Evolutionary conservation across 2,329 filamentous ascomycete species (phyloP), one percentile per base, ranked within the genome.

Genomic region (Bipolaris victoriae): DNA sequence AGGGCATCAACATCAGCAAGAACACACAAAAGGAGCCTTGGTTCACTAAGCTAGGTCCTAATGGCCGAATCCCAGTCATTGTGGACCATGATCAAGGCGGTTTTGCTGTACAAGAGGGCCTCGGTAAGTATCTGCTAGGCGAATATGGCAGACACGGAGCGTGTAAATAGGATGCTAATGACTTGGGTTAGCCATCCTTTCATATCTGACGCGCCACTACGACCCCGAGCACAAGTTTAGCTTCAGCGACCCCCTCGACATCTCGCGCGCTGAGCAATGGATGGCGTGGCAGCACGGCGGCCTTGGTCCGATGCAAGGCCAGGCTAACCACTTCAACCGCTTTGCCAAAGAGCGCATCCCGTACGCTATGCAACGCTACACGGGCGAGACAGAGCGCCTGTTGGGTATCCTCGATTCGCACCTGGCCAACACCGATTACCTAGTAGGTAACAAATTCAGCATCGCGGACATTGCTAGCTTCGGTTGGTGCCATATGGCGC

Each of bases 21-120:
- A 87, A 88, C 76, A 82, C 86, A 26, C 88, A 90, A 65, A 89
- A 89, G 73, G 81, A 89, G 78, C 79, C 82, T 1, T 90, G 87
- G 87, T 90, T 84, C 77, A 85, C 82, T 0, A 83, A 83, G 36
- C 70, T 87, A 29, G 83, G 83, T 57, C 86, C 87, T 36, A 90
- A 90, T 72, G 87, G 87, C 3, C 82, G 86, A 15, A 88, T 89
- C 64, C 86, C 87, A 1, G 86, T 84, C 45, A 83, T 90, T 45
- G 82, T 89, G 29, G 87, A 90, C 76, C 87, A 90, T 63, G 85
- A 89, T 73, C 82, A 85, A 60, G 78, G 78, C 54, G 82, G 76
- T 45, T 84, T 89, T 49, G 76, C 83, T 41, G 86, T 81, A 46
- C 75, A 78, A 66, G 79, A 81, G 60, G 78, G 79, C 24, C 61